Evolutionary conservation across 768 basidiomycete species (phyloP).

Genomic region (Suillus tomentosus): DNA sequence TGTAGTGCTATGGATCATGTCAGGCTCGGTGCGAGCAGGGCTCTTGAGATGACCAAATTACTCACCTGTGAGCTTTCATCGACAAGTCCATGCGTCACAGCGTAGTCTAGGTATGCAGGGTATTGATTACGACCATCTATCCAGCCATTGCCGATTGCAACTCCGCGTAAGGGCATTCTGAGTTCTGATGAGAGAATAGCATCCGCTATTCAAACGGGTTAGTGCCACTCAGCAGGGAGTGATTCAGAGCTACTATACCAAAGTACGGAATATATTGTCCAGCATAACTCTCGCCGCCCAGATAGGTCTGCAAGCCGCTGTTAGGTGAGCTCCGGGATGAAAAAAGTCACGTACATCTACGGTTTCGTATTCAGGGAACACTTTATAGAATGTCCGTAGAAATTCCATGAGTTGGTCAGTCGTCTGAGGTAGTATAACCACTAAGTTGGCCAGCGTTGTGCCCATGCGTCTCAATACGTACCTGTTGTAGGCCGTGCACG

Average conservation of each 20-base stretch:
- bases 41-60: constrained; percentile 10
- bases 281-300: constrained; percentile 95
- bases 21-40: constrained; percentile 3
- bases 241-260: constrained; percentile 44
- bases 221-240: not conserved
- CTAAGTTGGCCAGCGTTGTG: not conserved
- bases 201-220: constrained; percentile 53
- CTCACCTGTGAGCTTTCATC: constrained; percentile 70
- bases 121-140: constrained; percentile 91
- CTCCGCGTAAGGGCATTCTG: constrained; percentile 66
- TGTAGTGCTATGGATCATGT: constrained; percentile 53
- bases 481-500: constrained; percentile 77
- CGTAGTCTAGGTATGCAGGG: constrained; percentile 85
- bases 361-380: constrained; percentile 85
- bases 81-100: constrained; percentile 75
- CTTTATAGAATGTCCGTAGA: constrained; percentile 80
- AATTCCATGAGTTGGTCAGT: constrained; percentile 81
- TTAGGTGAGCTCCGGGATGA: constrained; percentile 14
- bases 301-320: constrained; percentile 70
- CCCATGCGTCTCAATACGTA: constrained; percentile 23
- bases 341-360: constrained; percentile 68
- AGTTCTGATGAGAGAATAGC: constrained; percentile 67
- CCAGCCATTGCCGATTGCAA: constrained; percentile 98
- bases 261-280: constrained; percentile 98
- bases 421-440: constrained; percentile 46